Evolutionary conservation across 176 grass and related monocot species (phyloP), one percentile per base, ranked within the genome.

Genomic region (Guadua angustifolia): DNA sequence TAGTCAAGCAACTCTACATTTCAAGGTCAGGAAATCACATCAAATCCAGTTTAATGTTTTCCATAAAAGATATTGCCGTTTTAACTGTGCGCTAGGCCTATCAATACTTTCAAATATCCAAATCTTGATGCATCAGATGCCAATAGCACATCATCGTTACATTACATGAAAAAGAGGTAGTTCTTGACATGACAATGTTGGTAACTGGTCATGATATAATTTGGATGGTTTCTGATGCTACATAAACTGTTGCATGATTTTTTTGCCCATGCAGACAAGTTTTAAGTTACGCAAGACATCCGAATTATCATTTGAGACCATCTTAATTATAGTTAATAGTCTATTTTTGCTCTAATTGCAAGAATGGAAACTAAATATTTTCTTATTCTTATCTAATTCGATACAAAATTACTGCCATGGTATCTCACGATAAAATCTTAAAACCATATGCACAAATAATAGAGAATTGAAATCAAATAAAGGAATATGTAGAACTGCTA

Each of bases 71-170:
- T 1, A 73, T 5, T 36, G 11, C 1, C 5, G 0, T 38, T 50
- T 47, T 35, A 82, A 73, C 22, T 62, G 39, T 52, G 22, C 0
- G 4, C 44, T 42, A 81, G 7, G 10, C 2, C 60, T 74, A 25
- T 39, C n/a, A n/a, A n/a, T n/a, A n/a, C n/a, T n/a, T n/a, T n/a
- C 26, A 1, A 49, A 49, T 69, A 69, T 69, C 63, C 16, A 38
- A 79, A 79, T 66, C 8, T 80, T 36, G 19, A 26, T 68, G 47
- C 36, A 39, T 53, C 46, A 79, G 7, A 81, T 69, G 21, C 33
- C 49, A 56, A 43, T 5, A 50, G 60, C 35, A 79, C 26, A n/a
- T 2, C 26, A 65, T 50, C 16, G 19, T n/a, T 65, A 50, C n/a
- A 50, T 14, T 79, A 50, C 10, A 5, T 79, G 25, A 62, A 47